Conservation (phyloP, 2,329 filamentous ascomycete species). For the Emergomyces pasteurianus region DNA sequence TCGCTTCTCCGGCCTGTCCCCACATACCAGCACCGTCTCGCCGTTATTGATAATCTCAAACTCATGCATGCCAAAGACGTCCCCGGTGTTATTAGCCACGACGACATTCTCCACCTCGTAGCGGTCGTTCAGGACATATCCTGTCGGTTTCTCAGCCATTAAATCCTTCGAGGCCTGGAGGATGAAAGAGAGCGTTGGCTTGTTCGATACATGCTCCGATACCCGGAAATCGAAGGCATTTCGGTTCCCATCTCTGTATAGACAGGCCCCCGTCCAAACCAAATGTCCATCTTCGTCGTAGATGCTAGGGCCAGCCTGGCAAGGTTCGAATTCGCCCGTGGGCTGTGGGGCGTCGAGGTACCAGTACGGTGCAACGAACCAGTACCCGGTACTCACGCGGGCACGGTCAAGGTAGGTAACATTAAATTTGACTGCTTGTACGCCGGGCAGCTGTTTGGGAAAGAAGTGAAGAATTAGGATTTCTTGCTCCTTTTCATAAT, state of each 20-base stretch:
- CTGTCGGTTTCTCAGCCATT: constrained; percentile 30
- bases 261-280: constrained; percentile 38
- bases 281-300: constrained; percentile 39
- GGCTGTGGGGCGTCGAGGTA: constrained; percentile 17
- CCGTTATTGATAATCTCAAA: constrained; percentile 25
- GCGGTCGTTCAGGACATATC: constrained; percentile 35
- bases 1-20: neutral
- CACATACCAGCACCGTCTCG: constrained; percentile 16
- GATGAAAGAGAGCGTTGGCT: constrained; percentile 38
- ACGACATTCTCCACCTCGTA: constrained; percentile 34
- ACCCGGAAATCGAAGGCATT: constrained; percentile 38
- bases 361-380: constrained; percentile 38
- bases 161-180: constrained; percentile 15
- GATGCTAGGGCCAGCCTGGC: constrained; percentile 39
- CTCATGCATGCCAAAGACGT: constrained; percentile 29
- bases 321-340: constrained; percentile 22
- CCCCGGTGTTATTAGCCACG: constrained; percentile 21
- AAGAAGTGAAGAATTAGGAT: too few species aligned
- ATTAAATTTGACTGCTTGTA: constrained; percentile 13
- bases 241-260: constrained; percentile 32
- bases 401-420: constrained; percentile 18
- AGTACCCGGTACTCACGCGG: constrained; percentile 32
- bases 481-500: too few species aligned
- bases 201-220: constrained; percentile 31
- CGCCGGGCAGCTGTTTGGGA: neutral